Evolutionary conservation across 108 stramenopile species (phyloP).

Genomic region (Cylindrotheca closterium): DNA sequence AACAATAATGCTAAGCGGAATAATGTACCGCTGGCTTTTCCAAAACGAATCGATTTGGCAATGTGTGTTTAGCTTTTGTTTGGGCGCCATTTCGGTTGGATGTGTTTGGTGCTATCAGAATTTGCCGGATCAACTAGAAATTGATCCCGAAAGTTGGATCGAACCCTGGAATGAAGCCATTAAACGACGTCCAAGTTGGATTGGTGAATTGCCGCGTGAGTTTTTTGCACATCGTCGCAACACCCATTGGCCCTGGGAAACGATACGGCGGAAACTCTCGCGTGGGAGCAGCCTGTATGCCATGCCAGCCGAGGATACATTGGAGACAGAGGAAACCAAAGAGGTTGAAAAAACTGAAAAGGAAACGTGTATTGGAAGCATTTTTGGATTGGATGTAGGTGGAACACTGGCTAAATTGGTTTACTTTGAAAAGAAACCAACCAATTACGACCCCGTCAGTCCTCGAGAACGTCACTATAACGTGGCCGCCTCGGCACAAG

Average conservation of each 20-base stretch:
- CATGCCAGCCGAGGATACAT: too few relatives aligned
- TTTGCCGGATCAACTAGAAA: slow-evolving; percentile 17
- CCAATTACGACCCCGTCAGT: slow-evolving; percentile 11
- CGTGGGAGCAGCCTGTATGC: too few relatives aligned
- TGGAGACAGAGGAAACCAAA: too few relatives aligned
- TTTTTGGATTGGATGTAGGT: slow-evolving; percentile 78
- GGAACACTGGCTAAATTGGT: slow-evolving; percentile 96
- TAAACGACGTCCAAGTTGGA: slow-evolving; percentile 8
- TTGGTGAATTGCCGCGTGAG: slow-evolving; percentile 34
- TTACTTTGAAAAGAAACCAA: slow-evolving; percentile 86
- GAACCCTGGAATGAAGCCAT: slow-evolving; percentile 29
- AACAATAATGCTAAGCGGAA: not conserved
- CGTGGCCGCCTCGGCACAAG: slow-evolving; percentile 58
- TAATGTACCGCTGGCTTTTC: not conserved
- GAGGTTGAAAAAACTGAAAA: too few relatives aligned
- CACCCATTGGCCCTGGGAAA: slow-evolving; percentile 46
- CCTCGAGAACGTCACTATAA: slow-evolving; percentile 54
- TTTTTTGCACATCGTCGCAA: slow-evolving; percentile 2
- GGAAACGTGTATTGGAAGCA: slow-evolving; percentile 55
- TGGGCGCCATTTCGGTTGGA: slow-evolving; percentile 24
- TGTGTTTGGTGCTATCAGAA: slow-evolving; percentile 14
- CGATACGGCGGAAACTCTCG: slow-evolving; percentile 20
- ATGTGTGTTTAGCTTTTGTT: slow-evolving; percentile 9
- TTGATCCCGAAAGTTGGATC: slow-evolving; percentile 21
- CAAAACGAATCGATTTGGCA: slow-evolving; percentile 2